phyloP scores from a whole-genome alignment of 1,139 yeast species.

The Saccharomyces hybrid region DNA sequence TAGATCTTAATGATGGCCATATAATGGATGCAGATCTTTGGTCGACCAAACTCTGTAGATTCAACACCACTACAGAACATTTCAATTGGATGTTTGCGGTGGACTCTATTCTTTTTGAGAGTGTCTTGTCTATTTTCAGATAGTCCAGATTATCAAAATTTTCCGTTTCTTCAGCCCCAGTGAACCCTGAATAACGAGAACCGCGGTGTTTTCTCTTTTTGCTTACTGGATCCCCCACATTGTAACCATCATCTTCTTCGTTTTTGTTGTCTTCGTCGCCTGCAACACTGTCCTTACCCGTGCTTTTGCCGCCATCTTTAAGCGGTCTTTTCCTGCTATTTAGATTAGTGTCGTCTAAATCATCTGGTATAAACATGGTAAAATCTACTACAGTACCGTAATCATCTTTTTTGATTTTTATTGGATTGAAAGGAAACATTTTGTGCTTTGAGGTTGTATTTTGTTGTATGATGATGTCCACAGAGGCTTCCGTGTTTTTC shows the following conservation, averaged over 20 bases:
- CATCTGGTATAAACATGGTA: constrained; percentile 41
- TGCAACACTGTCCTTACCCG: constrained; percentile 6
- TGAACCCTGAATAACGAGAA: constrained; percentile 8
- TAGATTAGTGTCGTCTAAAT: constrained; percentile 25
- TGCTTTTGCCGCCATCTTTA: constrained; percentile 28
- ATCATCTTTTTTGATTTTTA: constrained; percentile 63
- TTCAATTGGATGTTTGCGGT: constrained; percentile 41
- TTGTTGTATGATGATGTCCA: constrained; percentile 58
- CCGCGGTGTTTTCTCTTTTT: constrained; percentile 10
- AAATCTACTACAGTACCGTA: constrained; percentile 76
- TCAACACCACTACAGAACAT: constrained; percentile 73
- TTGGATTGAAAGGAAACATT: constrained; percentile 67
- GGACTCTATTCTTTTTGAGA: constrained; percentile 45
- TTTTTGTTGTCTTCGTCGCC: constrained; percentile 10
- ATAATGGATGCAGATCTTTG: constrained; percentile 74
- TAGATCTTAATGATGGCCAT: constrained; percentile 72
- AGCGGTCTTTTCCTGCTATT: constrained; percentile 22
- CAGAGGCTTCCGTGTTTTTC: constrained; percentile 23
- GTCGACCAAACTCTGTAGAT: constrained; percentile 83
- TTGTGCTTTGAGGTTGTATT: constrained; percentile 55
- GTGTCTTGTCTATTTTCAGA: constrained; percentile 43
- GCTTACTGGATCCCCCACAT: constrained; percentile 18
- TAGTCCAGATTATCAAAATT: constrained; percentile 39
- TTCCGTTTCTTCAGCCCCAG: constrained; percentile 21
- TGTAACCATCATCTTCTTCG: constrained; percentile 6